Evolutionary conservation across 2,329 filamentous ascomycete genomes (phyloP).

Genomic region (Myriangium duriaei): DNA sequence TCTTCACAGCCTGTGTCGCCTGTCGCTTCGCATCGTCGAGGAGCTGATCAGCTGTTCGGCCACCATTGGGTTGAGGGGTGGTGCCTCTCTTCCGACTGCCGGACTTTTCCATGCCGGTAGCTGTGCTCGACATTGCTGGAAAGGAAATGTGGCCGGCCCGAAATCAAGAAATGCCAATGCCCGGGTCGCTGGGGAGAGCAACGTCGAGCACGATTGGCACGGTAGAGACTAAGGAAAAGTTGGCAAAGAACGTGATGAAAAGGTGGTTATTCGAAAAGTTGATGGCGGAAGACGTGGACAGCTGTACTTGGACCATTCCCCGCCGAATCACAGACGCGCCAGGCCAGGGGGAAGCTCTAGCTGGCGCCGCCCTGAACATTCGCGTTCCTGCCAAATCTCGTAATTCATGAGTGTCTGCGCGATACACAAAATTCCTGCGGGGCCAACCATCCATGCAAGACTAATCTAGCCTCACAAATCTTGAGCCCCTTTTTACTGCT

Average conservation of each 20-base stretch:
- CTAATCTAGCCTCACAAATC: no score
- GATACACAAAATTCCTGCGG: no score
- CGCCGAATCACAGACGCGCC: no score
- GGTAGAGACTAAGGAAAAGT: not conserved
- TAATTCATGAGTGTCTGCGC: no score
- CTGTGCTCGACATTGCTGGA: constrained; percentile 7
- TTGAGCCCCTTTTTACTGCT: no score
- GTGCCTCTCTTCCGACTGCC: constrained; percentile 11
- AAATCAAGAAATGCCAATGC: not conserved
- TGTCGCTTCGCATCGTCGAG: constrained; percentile 21
- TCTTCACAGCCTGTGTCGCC: constrained; percentile 22
- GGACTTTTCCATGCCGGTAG: constrained; percentile 10
- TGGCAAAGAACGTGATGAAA: not conserved
- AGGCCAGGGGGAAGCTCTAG: no score
- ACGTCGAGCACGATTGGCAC: not conserved
- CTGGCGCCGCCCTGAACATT: no score
- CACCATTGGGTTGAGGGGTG: constrained; percentile 14
- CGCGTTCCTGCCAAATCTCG: no score
- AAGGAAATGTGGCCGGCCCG: not conserved
- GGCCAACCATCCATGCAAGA: no score
- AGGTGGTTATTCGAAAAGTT: not conserved
- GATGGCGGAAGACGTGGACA: not conserved
- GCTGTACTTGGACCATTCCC: no score
- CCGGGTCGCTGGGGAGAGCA: not conserved
- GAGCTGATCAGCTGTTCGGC: constrained; percentile 27